phyloP scores from a whole-genome alignment of 2,329 filamentous ascomycete species.

The Cytospora mali region DNA sequence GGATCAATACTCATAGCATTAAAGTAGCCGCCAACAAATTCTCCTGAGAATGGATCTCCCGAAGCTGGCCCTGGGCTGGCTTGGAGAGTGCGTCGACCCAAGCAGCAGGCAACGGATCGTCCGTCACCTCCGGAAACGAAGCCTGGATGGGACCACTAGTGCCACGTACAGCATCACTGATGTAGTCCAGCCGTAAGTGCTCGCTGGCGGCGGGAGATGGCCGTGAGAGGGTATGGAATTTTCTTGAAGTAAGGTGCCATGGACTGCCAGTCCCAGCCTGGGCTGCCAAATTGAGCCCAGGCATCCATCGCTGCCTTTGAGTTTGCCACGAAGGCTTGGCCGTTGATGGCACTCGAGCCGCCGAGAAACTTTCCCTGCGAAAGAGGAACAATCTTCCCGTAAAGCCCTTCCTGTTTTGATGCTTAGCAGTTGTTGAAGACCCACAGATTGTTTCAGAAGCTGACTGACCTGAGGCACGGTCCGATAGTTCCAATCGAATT shows the following conservation, averaged over 20 bases:
- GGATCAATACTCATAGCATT: constrained; percentile 5
- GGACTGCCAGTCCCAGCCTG: constrained; percentile 5
- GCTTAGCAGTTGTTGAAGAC: not conserved
- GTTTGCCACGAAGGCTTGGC: constrained; percentile 2
- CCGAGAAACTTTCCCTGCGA: constrained; percentile 9
- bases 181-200: constrained; percentile 4
- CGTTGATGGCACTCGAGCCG: constrained; percentile 7
- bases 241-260: constrained; percentile 7
- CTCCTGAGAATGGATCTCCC: not conserved
- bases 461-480: constrained; percentile 8
- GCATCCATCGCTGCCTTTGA: not conserved
- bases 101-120: constrained; percentile 10
- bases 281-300: constrained; percentile 3
- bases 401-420: not conserved
- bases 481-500: constrained; percentile 7
- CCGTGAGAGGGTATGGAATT: constrained; percentile 3
- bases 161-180: not conserved
- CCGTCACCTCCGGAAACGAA: not conserved
- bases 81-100: constrained; percentile 9
- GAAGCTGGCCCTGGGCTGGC: not conserved
- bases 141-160: constrained; percentile 5
- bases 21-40: not conserved
- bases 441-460: too few relatives aligned
- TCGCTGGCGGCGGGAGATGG: not conserved
- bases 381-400: not conserved